Base-by-base conservation (phyloP, 345 rosid genomes). In the Firmiana major region DNA sequence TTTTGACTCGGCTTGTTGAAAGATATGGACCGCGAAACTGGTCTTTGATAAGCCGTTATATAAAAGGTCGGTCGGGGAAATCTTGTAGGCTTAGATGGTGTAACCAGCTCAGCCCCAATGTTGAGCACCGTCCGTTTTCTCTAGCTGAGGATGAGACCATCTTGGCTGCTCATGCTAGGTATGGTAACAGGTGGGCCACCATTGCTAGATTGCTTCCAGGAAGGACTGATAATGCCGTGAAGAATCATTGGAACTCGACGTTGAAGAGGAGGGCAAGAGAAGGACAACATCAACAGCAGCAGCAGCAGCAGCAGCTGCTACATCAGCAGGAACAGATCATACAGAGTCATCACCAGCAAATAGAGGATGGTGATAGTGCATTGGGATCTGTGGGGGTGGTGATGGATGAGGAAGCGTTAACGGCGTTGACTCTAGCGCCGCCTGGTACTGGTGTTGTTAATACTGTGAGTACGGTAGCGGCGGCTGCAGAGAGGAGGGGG, bases 241-340 rank as follows among this genome's bases (percentile, higher is more conserved):
- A 89, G 82, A 89, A 89, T 68, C 92, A 89, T 57, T 89, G 92
- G 92, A 89, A 89, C 76, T 89, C 92, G 34, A 85, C 90, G 24
- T 71, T 87, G 81, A 87, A 86, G 81, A 81, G 90, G 60, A 78
- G 86, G 65, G 88, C 90, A 1, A 81, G 80, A 60, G 87, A 80
- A 24, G 73, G 28, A 13, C 63, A 36, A 13, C 22, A 48, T 0
- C 78, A 54, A 8, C 76, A 62, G 1, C 55, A 38, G 31, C 78
- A 38, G 19, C 36, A 40, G 10, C 59, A 77, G 11, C 78, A 48
- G 19, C 77, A 45, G 7, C 69, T 13, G 43, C n/a, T 62, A 62
- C 8, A 43, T 11, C 54, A 49, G 9, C 63, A 59, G 45, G 71
- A 75, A 13, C 60, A 76, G 66, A 43, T 71, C 59, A 9, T 34